Base-by-base conservation (phyloP, 2,329 filamentous ascomycete genomes). In the Penicillium sp. region DNA sequence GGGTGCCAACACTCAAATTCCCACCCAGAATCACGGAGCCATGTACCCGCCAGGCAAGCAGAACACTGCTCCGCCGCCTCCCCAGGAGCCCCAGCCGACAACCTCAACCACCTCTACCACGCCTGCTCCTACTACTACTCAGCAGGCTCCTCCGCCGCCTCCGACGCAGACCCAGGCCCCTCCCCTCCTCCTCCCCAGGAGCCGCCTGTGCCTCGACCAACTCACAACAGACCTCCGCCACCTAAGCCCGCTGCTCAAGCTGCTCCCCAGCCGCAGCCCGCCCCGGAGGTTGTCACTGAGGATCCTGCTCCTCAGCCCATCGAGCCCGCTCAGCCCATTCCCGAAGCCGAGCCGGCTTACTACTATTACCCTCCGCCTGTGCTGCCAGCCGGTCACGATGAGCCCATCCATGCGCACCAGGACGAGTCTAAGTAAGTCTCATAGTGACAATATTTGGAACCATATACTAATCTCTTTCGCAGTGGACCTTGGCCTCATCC, bases 401-500 rank as follows among this genome's bases (percentile, higher is more conserved):
- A 54, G 28, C 48, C 52, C 6, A 31, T 50, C 24, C 44, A 50
- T 14, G 26, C 46, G 4, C 37, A 49, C 2, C 14, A 44, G 46
- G 29, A 48, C 3, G 51, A 54, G 3, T 41, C 42, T 27, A 22
- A 48, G 47, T 49, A 35, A 42, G 42, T 35, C 7, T 18, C 14
- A 2, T 18, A 10, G 6, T 1, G 6, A 3, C 18, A 13, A 2
- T n/a, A 13, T 32, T 2, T 4, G 10, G 2, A 14, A 28, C 3
- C n/a, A 10, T 8, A 28, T 20, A 22, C 36, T 45, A 40, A 45
- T 7, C 5, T 9, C 4, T 5, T 28, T 8, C 23, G 11, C n/a
- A 40, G 36, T 14, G 50, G 47, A 7, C 39, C 39, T 3, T 55
- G 52, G 52, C 52, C 52, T 24, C 28, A 47, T 23, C 41, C 52